These are phyloP conservation scores for Kokia cookei DNA, from an alignment of 441 rosid genomes.

Conservation along the genomic window DNA sequence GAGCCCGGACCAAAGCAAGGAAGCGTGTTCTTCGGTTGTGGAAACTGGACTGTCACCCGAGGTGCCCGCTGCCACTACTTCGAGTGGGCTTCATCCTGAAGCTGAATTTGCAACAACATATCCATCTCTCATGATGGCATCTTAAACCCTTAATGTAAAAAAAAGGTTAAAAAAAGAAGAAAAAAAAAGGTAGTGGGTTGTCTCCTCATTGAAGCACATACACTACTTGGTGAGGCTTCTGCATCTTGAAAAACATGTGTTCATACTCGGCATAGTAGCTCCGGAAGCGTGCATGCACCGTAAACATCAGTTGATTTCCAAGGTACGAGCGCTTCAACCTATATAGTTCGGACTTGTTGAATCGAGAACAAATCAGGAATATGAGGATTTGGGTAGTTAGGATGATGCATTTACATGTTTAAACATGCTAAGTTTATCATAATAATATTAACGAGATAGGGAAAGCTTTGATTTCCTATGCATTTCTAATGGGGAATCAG, in stretches of 20 bases:
- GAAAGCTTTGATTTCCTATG: slow-evolving; percentile 17
- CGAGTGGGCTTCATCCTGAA: slow-evolving; percentile 51
- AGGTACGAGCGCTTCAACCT: slow-evolving; percentile 18
- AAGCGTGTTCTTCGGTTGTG: slow-evolving; percentile 62
- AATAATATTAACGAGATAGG: slow-evolving; percentile 28
- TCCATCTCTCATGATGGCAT: slow-evolving; percentile 12
- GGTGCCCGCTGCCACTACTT: slow-evolving; percentile 59
- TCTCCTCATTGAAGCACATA: slow-evolving; percentile 25
- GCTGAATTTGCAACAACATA: slow-evolving; percentile 11
- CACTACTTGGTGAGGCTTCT: slow-evolving; percentile 8
- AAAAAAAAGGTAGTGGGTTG: slow-evolving; percentile 6
- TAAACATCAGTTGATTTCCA: not conserved
- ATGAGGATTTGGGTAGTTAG: slow-evolving; percentile 24
- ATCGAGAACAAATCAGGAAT: slow-evolving; percentile 25
- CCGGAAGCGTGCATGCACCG: not conserved
- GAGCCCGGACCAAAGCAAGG: slow-evolving; percentile 68
- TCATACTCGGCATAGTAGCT: not conserved
- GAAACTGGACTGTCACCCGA: slow-evolving; percentile 59
- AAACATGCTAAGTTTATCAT: slow-evolving; percentile 24
- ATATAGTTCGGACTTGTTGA: slow-evolving; percentile 34
- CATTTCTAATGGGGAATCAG: slow-evolving; percentile 12
- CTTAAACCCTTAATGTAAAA: not conserved
- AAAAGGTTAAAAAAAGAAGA: slow-evolving; percentile 6
- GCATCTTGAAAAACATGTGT: slow-evolving; percentile 5
- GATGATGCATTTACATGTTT: slow-evolving; percentile 26